A percentile compares a stretch with the other conserved stretches of the same genome.
phyloP scores from a whole-genome alignment of 257 asterid genomes.

The Lycium barbarum region DNA sequence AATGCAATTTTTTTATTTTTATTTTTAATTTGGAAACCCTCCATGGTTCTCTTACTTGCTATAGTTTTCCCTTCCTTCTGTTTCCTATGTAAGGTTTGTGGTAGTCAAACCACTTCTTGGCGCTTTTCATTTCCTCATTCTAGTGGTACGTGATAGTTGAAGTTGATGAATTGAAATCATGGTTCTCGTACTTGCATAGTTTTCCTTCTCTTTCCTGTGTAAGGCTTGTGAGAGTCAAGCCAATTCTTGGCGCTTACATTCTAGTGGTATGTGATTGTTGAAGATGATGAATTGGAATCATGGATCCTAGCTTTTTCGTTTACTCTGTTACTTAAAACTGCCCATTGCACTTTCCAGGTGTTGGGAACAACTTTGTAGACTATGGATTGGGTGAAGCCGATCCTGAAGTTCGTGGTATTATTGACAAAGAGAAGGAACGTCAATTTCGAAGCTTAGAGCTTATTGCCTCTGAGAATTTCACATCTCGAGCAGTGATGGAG shows the following conservation, averaged over 20 bases:
- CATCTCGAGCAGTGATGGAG: slow-evolving; percentile 99
- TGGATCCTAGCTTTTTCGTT: neutral
- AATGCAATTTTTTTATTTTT: neutral
- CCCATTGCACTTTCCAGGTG: slow-evolving; percentile 47
- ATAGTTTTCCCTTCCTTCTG: neutral
- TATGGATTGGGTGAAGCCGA: slow-evolving; percentile 69
- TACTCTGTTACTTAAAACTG: slow-evolving; percentile 2
- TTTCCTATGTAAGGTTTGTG: neutral
- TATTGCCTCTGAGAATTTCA: slow-evolving; percentile 96
- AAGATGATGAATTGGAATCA: slow-evolving; percentile 23
- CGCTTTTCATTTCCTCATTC: neutral
- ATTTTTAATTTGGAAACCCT: neutral
- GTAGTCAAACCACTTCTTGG: neutral
- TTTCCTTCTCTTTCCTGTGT: neutral
- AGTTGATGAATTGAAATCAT: slow-evolving; percentile 21
- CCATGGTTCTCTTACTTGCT: neutral
- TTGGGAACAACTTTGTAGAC: slow-evolving; percentile 64
- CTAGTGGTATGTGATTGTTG: neutral
- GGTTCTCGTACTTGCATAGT: neutral
- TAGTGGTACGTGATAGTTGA: neutral
- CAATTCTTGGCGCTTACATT: neutral
- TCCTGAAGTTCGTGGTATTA: slow-evolving; percentile 75
- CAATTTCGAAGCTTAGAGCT: slow-evolving; percentile 90
- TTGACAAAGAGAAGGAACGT: slow-evolving; percentile 81
- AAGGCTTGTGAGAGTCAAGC: neutral